Evolutionary conservation across 2,329 filamentous ascomycete genomes (phyloP), one percentile per base, ranked within the genome.

Genomic region (Rhynchosporium secalis): DNA sequence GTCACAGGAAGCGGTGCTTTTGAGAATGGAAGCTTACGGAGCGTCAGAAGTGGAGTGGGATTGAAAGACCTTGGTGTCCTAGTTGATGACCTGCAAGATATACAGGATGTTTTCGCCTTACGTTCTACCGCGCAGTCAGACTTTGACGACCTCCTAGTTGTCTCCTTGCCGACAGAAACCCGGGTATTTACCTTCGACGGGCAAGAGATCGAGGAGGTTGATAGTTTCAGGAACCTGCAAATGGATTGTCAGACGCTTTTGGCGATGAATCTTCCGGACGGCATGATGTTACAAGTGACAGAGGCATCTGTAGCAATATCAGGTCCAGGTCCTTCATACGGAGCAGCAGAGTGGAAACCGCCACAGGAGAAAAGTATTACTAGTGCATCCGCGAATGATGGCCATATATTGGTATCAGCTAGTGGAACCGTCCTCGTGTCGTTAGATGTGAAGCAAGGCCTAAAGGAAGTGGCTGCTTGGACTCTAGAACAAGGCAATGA

Each of bases 1-100:
- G 92, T 99, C 10, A 93, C 94, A 2, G 94, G 92, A 0, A 97
- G 93, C 60, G 95, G 95, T 33, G 92, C 91, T 0, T 95, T 91
- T 73, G 87, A 90, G 67, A 92, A 96, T 71, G 95, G 95, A 20
- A 94, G 90, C 61, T 78, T 99, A 58, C 83, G 95, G 64, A 96
- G 92, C 72, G 91, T 99, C 28, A 85, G 95, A 60, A 98, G 94
- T 73, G 96, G 95, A 56, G 93, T 99, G 56, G 93, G 93, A 0
- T 83, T 98, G 57, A 92, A 97, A 73, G 92, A 97, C 61, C 78
- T 93, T 15, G 94, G 92, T 26, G 82, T 94, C 4, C 79, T 98
- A 8, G 90, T 87, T 41, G 89, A 96, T 52, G 89, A 96, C 51
- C 86, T 98, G 77, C 81, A 86, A 38, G 84, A 88, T 72, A 86